Conservation (phyloP, 495 filamentous ascomycete species). For the Neurospora sp. region DNA sequence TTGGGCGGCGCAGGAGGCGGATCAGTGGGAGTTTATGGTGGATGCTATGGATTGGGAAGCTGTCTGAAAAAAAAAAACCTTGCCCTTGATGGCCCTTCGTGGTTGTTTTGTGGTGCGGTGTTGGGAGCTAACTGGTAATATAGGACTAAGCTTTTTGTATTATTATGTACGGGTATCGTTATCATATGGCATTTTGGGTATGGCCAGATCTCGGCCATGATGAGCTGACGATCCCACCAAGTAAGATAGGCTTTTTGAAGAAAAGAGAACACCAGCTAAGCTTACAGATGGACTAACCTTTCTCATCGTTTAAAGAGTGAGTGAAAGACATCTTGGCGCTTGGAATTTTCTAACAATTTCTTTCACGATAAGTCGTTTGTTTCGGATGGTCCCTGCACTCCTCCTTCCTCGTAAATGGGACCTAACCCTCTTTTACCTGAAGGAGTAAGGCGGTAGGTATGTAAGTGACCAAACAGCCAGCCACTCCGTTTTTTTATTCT, state of each 20-base stretch:
- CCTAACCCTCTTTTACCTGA: too few relatives aligned
- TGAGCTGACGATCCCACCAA: too few relatives aligned
- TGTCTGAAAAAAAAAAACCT: constrained; percentile 22
- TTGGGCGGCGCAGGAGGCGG: constrained; percentile 17
- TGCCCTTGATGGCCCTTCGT: neutral
- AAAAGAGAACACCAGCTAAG: neutral
- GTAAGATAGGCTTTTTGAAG: neutral
- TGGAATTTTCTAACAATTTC: neutral
- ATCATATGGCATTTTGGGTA: neutral
- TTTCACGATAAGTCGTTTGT: neutral
- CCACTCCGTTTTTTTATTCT: too few relatives aligned
- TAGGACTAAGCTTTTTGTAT: neutral
- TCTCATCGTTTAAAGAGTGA: neutral
- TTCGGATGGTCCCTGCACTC: neutral
- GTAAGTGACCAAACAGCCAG: too few relatives aligned
- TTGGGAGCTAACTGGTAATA: neutral
- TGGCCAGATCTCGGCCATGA: neutral
- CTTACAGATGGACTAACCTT: neutral
- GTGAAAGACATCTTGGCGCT: neutral
- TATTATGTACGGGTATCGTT: neutral
- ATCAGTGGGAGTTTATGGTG: constrained; percentile 50
- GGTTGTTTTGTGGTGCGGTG: neutral
- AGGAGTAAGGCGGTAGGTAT: too few relatives aligned
- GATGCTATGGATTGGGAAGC: constrained; percentile 60
- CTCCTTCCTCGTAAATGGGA: too few relatives aligned